These are phyloP conservation scores for Paracamarosporium sp. DNA, from an alignment of 2,329 filamentous ascomycete species.

Conservation along the genomic window DNA sequence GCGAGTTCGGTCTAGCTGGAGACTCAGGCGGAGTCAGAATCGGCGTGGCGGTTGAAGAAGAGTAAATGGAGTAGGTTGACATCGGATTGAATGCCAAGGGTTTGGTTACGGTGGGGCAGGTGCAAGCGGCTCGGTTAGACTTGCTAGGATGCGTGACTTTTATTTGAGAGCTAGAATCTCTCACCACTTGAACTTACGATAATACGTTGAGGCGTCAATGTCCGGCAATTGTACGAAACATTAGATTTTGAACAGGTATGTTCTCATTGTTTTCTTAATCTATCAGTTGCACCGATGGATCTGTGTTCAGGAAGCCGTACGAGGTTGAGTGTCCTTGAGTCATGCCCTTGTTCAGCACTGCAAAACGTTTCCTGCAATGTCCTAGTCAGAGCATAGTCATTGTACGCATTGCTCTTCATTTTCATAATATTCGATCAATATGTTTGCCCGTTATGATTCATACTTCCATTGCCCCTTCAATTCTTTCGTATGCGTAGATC, in stretches of 20 bases:
- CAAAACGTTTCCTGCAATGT: too few species aligned
- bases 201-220: not conserved
- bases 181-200: not conserved
- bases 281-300: too few species aligned
- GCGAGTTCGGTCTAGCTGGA: not conserved
- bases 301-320: not conserved
- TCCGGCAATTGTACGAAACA: not conserved
- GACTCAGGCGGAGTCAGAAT: not conserved
- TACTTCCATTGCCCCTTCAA: too few species aligned
- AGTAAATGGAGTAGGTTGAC: not conserved
- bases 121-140: not conserved
- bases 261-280: not conserved
- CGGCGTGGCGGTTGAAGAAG: not conserved
- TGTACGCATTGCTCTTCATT: too few species aligned
- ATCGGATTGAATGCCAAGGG: constrained; percentile 2
- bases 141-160: constrained; percentile 1
- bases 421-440: too few species aligned
- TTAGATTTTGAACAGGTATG: not conserved
- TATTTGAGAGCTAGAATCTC: not conserved
- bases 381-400: too few species aligned
- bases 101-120: not conserved
- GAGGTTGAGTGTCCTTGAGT: not conserved
- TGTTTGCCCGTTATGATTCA: too few species aligned
- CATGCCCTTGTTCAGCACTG: not conserved
- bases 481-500: too few species aligned